Evolutionary conservation across 176 grass and related monocot genomes (phyloP).

Genomic region (Ensete ventricosum): DNA sequence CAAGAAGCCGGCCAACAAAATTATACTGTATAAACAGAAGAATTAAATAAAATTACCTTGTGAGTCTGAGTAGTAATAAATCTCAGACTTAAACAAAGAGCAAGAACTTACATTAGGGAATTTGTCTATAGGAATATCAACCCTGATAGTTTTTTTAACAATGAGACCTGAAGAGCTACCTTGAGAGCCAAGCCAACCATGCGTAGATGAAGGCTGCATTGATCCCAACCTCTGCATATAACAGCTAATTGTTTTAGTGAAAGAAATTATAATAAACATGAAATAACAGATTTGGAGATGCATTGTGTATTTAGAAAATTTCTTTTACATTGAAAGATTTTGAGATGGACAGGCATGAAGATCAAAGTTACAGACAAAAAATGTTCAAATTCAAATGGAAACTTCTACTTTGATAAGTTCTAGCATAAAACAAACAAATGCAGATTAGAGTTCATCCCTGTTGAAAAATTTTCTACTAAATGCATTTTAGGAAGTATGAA

Average conservation of each 20-base stretch:
- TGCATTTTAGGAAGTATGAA: too few relatives aligned
- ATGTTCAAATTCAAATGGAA: neutral
- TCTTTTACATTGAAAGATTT: too few relatives aligned
- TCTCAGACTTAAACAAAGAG: slow-evolving; percentile 5
- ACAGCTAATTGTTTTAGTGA: neutral
- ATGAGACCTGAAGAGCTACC: slow-evolving; percentile 72
- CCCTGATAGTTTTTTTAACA: slow-evolving; percentile 90
- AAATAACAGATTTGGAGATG: neutral
- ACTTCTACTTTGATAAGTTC: neutral
- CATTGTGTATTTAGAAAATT: neutral
- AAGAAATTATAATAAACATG: neutral
- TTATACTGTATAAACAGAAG: slow-evolving; percentile 52
- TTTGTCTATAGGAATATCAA: slow-evolving; percentile 83
- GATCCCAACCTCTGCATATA: slow-evolving; percentile 15
- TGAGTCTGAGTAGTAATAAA: slow-evolving; percentile 5
- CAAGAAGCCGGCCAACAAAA: slow-evolving; percentile 91
- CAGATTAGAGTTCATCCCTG: neutral
- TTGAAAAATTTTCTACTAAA: neutral
- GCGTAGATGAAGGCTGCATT: slow-evolving; percentile 82
- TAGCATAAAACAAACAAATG: neutral
- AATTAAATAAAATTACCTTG: slow-evolving; percentile 7
- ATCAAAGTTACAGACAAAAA: neutral
- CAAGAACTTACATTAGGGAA: slow-evolving; percentile 83
- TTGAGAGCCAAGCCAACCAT: slow-evolving; percentile 87
- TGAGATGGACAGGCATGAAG: slow-evolving; percentile 1